Base-by-base conservation (phyloP, 1,139 yeast genomes). In the Sugiyamaella japonica region DNA sequence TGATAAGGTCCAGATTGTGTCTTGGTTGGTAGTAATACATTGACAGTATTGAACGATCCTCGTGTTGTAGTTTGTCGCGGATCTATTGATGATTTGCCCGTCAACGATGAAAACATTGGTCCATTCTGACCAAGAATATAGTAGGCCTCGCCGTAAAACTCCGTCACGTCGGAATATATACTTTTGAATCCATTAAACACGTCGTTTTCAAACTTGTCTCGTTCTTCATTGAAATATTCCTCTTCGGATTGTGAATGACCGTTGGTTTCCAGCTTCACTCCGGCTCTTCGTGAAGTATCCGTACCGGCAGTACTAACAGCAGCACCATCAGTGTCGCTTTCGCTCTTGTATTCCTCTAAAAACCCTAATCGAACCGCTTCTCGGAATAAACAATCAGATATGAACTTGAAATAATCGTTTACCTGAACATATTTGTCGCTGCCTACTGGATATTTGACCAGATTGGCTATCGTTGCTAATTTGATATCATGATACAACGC, bases 401-500 rank as follows among this genome's bases (percentile, higher is more conserved):
- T 72, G 62, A 85, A 83, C 66, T 82, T 84, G 73, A 83, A 89
- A 63, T 86, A 85, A 55, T 78, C 79, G 68, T 88, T 93, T 42
- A 86, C 74, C 60, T 78, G 76, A 17, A 72, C 73, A 66, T 90
- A 90, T 12, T 71, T 71, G 20, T 73, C 66, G n/a, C 84, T 73
- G 1, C 89, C 90, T 32, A 84, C 76, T 23, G 78, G 76, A 54
- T 76, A 73, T 50, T 75, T 71, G 37, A 75, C 73, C 20, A 86
- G 76, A 36, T 77, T 72, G 25, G 78, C 66, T 8, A 83, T 79
- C 42, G 85, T 75, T 0, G 86, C 85, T 15, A 85, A 72, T 63
- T 83, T 86, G 56, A 91, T 69, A 68, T 91, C 98, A 65, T 86
- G 93, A 65, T 80, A 89, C 12, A 89, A 58, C 12, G 58, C 52